phyloP scores from a whole-genome alignment of 805 yeast genomes.

The Sugiyamaella marilandica region DNA sequence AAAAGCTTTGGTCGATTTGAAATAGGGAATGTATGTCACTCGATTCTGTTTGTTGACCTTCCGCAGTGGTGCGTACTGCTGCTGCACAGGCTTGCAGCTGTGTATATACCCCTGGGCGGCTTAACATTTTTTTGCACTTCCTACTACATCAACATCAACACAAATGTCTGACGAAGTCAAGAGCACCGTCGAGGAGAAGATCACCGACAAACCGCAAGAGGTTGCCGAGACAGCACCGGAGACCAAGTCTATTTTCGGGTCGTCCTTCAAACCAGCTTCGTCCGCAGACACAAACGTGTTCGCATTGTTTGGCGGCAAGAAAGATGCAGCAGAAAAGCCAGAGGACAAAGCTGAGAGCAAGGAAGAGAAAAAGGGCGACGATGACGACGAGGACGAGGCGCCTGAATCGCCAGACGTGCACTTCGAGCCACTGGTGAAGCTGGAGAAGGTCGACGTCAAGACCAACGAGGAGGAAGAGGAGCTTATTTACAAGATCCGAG shows the following conservation, averaged over 20 bases:
- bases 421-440: slow-evolving; percentile 92
- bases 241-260: slow-evolving; percentile 17
- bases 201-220: slow-evolving; percentile 15
- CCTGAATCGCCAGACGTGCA: slow-evolving; percentile 81
- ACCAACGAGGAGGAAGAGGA: slow-evolving; percentile 92
- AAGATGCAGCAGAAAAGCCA: slow-evolving; percentile 39
- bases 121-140: not conserved
- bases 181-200: slow-evolving; percentile 11
- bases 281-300: slow-evolving; percentile 57
- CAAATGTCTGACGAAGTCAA: slow-evolving; percentile 8
- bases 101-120: not conserved
- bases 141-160: no score
- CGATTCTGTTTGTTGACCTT: no score
- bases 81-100: not conserved
- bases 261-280: slow-evolving; percentile 15
- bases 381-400: slow-evolving; percentile 50
- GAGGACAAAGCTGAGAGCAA: slow-evolving; percentile 41
- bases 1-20: no score
- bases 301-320: slow-evolving; percentile 92
- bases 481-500: slow-evolving; percentile 71
- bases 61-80: no score
- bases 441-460: slow-evolving; percentile 94
- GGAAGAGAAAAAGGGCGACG: slow-evolving; percentile 31
- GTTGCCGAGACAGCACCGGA: slow-evolving; percentile 18
- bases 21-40: no score